Conservation (phyloP, 805 yeast genomes). For the Yamadazyma tumulicola region DNA sequence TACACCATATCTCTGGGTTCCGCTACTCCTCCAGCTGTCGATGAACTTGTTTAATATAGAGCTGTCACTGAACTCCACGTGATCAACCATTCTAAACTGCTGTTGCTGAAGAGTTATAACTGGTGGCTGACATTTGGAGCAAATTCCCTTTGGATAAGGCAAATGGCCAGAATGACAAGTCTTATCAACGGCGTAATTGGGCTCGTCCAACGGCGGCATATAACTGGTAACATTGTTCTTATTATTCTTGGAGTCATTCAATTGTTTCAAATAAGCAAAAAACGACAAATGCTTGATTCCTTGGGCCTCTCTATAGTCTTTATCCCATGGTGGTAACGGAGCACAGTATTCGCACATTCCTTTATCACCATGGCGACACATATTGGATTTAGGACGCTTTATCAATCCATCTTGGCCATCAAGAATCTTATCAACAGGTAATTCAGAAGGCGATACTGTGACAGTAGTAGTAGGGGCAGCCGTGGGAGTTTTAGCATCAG, state of each 20-base stretch:
- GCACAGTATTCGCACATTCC: constrained; percentile 99
- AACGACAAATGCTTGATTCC: constrained; percentile 85
- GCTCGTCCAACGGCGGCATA: constrained; percentile 74
- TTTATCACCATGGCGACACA: constrained; percentile 84
- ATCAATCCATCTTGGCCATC: constrained; percentile 73
- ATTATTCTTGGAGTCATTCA: constrained; percentile 66
- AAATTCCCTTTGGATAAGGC: constrained; percentile 93
- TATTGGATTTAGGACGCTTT: constrained; percentile 50
- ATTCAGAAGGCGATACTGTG: constrained; percentile 33
- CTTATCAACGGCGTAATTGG: constrained; percentile 60
- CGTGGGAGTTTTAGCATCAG: constrained; percentile 2
- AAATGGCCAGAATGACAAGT: constrained; percentile 78
- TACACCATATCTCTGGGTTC: constrained; percentile 81
- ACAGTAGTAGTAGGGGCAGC: constrained; percentile 1
- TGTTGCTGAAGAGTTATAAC: constrained; percentile 92
- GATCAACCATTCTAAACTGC: constrained; percentile 92
- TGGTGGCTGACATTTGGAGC: constrained; percentile 95
- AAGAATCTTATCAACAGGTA: constrained; percentile 62
- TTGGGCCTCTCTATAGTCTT: constrained; percentile 65
- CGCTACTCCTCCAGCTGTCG: constrained; percentile 88
- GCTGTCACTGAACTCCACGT: constrained; percentile 76
- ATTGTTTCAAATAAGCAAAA: constrained; percentile 74
- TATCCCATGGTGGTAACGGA: constrained; percentile 94
- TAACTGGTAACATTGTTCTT: constrained; percentile 55
- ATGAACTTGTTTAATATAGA: constrained; percentile 76